Evolutionary conservation across 345 rosid species (phyloP).

Genomic region (Isatis tinctoria): DNA sequence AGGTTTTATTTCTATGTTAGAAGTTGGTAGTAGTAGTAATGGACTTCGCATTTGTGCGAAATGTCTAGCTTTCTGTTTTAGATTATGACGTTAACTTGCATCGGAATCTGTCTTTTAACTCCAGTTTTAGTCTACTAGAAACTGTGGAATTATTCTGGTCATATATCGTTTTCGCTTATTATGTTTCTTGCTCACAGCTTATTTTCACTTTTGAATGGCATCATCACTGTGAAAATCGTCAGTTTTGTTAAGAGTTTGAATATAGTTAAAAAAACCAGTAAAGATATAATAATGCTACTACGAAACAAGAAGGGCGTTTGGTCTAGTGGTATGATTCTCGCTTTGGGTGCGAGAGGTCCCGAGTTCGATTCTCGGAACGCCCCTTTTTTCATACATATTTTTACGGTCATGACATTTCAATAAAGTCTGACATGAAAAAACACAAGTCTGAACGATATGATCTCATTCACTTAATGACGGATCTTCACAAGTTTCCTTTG

Average conservation of each 20-base stretch:
- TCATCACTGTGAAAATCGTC: not conserved
- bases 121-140: not conserved
- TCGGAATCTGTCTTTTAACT: not conserved
- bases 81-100: not conserved
- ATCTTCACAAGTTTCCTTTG: conserved; percentile 2
- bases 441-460: too few relatives aligned
- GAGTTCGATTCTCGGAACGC: conserved; percentile 71
- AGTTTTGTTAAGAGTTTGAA: too few relatives aligned
- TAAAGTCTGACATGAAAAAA: too few relatives aligned
- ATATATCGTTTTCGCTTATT: not conserved
- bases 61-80: conserved; percentile 6
- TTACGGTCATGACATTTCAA: not conserved
- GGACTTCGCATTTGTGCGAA: not conserved
- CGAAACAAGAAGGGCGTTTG: conserved; percentile 46
- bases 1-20: not conserved
- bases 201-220: not conserved
- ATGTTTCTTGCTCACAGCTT: not conserved
- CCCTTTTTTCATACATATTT: not conserved
- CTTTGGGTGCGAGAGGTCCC: conserved; percentile 94
- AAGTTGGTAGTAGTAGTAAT: not conserved
- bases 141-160: not conserved
- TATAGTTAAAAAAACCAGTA: too few relatives aligned
- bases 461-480: not conserved
- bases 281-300: not conserved
- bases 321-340: conserved; percentile 95